Base-by-base conservation (phyloP, 2,329 filamentous ascomycete species). In the Fusarium sp. region DNA sequence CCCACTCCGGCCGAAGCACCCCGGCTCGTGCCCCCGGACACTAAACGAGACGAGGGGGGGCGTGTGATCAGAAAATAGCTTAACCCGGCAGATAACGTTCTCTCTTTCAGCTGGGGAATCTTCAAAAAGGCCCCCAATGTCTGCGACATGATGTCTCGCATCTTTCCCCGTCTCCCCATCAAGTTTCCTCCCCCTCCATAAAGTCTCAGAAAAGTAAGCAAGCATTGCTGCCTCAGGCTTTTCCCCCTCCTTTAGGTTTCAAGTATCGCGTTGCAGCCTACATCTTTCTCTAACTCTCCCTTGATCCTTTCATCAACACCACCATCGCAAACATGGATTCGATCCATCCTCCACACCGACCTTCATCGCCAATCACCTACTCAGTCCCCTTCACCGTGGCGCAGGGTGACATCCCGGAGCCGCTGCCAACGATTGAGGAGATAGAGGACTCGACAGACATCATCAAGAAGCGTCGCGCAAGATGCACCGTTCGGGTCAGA, bases 361-460 rank as follows among this genome's bases (percentile, higher is more conserved):
- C 54, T 16, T 24, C 62, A 22, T 35, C 58, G 31, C 33, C 37
- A 29, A 27, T 58, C 1, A 4, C 35, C n/a, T 72, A 67, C 59
- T 16, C 64, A 4, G 58, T 67, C 27, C 33, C 67, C 29, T 72
- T 59, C 57, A 65, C 41, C 35, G 56, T 61, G 24, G 41, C 60
- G 27, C 22, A 56, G 20, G 56, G 63, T 22, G 29, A 22, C 13
- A 56, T 72, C 22, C 61, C 64, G n/a, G 71, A 62, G 54, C 63
- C 68, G 20, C 58, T 73, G 45, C 71, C 68, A 7, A 59, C 62
- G 10, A 11, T 57, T 45, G 68, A 71, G 37, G 48, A 39, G 16
- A 69, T 71, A 3, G 65, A 69, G 56, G 59, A 35, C 29, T 67
- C 71, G n/a, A 45, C 58, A 31, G 11, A 33, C 41, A 43, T 71